phyloP scores from a whole-genome alignment of 2,329 filamentous ascomycete genomes.

The Thermoascus crustaceus region DNA sequence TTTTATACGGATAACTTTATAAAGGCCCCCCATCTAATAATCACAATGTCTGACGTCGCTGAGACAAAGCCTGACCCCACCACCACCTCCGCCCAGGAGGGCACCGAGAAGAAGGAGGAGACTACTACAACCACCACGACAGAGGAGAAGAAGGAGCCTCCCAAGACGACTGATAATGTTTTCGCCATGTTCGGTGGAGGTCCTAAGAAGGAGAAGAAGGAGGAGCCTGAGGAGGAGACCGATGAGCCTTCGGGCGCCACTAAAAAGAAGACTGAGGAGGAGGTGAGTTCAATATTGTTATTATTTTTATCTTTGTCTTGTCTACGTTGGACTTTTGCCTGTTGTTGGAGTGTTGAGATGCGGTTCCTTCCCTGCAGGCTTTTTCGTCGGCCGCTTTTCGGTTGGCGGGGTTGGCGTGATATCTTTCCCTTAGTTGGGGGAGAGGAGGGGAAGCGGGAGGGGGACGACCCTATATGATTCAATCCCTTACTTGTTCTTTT shows the following conservation, averaged over 20 bases:
- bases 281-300: conserved; percentile 36
- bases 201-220: conserved; percentile 93
- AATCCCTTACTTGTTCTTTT: conserved; percentile 5
- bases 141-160: conserved; percentile 24
- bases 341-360: no score
- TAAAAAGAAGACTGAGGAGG: conserved; percentile 61
- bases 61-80: conserved; percentile 38
- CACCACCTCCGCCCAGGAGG: conserved; percentile 27
- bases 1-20: not conserved
- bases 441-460: no score
- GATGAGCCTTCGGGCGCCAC: conserved; percentile 84
- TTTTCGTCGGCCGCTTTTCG: no score
- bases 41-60: conserved; percentile 36
- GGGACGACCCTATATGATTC: no score
- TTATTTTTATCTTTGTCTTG: conserved; percentile 9
- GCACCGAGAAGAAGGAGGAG: conserved; percentile 24
- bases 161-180: conserved; percentile 49
- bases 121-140: conserved; percentile 24
- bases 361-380: no score
- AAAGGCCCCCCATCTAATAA: not conserved
- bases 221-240: conserved; percentile 63
- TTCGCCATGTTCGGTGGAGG: conserved; percentile 99
- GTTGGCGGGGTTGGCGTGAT: no score
- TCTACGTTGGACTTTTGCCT: conserved; percentile 4
- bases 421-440: no score